Evolutionary conservation across 2,329 filamentous ascomycete species (phyloP), one percentile per base, ranked within the genome.

Genomic region (Coniochaeta ligniaria): DNA sequence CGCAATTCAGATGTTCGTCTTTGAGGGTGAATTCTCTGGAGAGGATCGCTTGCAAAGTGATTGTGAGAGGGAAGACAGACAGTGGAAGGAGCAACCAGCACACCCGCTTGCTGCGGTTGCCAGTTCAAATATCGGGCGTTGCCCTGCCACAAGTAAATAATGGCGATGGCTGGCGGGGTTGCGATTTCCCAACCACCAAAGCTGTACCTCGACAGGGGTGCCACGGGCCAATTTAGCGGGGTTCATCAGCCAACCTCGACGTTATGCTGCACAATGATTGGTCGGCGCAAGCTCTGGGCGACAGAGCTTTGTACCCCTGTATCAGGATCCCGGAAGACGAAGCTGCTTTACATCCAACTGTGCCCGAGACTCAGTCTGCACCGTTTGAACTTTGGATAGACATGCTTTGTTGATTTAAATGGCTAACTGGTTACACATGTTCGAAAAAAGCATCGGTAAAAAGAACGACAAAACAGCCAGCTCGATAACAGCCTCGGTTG

Each of bases 141-240:
- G 68, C 68, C 68, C 68, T 67, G 68, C 68, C 68, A 70, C 56
- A 57, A 68, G 64, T 67, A 66, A 69, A 69, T 66, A 70, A 69
- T 69, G 61, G 61, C 61, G 64, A 67, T 67, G 66, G 65, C 67
- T 47, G 43, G 43, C 43, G 43, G 68, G 67, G 47, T 28, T 52
- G 47, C 14, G 26, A n/a, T 12, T 17, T 52, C 26, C 47, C 47
- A 52, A 52, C 47, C 47, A 52, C 47, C 47, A 31, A 50, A n/a
- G 5, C 12, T 8, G 47, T 52, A 31, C 26, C 9, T 52, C n/a
- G 54, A 56, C 54, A 57, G 54, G 54, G 54, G n/a, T 22, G 6
- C 12, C 31, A 55, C 43, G 11, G 43, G 24, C 43, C 50, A 35
- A 8, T 33, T 20, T 24, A 36, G 54, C 38, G 54, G 54, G 52